A percentile compares a stretch with the other conserved stretches of the same genome.
Conservation (phyloP, 768 basidiomycete genomes). For the Nidula microcarpa region DNA sequence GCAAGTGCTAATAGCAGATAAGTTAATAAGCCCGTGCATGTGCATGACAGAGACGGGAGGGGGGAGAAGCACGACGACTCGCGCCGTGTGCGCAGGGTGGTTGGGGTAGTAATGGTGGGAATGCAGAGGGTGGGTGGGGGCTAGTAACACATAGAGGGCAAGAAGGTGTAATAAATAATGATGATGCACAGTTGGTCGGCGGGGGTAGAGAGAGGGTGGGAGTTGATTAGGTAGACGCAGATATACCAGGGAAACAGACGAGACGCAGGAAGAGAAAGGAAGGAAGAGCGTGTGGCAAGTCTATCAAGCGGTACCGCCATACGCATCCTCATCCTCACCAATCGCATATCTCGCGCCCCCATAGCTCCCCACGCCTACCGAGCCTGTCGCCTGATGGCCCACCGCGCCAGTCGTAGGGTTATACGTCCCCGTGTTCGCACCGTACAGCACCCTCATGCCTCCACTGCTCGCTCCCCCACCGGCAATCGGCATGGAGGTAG, state of each 20-base stretch:
- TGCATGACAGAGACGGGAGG: background rate
- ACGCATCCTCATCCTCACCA: slow-evolving; percentile 25
- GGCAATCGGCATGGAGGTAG: slow-evolving; percentile 1
- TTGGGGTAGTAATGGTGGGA: background rate
- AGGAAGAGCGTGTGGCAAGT: background rate
- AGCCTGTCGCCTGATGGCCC: slow-evolving; percentile 9
- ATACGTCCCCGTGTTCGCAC: slow-evolving; percentile 8
- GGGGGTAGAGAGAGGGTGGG: slow-evolving; percentile 18
- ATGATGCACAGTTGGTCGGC: background rate
- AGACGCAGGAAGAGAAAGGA: background rate
- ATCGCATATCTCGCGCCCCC: slow-evolving; percentile 26
- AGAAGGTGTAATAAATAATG: background rate
- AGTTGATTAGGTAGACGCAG: background rate
- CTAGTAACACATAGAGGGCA: background rate
- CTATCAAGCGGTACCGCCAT: slow-evolving; percentile 3
- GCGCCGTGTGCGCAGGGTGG: background rate
- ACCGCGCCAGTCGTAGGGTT: slow-evolving; percentile 6
- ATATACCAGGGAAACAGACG: background rate
- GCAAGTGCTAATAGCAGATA: too few species aligned
- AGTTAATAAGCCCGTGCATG: too few species aligned
- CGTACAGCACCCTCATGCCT: slow-evolving; percentile 12
- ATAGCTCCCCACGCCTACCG: slow-evolving; percentile 8
- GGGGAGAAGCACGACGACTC: background rate
- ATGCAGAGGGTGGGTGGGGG: background rate
- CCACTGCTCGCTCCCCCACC: slow-evolving; percentile 3